Evolutionary conservation across 2,329 filamentous ascomycete genomes (phyloP).

Genomic region (Ceratocystis harringtonii): DNA sequence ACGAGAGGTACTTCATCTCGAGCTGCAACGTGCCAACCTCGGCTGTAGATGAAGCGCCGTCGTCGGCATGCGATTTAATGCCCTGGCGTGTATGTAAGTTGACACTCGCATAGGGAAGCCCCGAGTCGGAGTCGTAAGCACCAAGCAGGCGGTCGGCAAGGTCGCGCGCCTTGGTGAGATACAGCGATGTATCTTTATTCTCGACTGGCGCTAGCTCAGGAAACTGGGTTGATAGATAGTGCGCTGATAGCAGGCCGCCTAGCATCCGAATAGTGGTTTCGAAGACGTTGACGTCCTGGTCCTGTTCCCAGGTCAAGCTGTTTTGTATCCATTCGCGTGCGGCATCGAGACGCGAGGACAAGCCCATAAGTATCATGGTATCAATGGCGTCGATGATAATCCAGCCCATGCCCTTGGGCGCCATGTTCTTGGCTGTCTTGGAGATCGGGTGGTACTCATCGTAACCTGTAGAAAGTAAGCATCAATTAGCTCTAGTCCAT

Average conservation of each 20-base stretch:
- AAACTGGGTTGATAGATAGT: slow-evolving; percentile 79
- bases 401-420: slow-evolving; percentile 81
- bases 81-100: slow-evolving; percentile 67
- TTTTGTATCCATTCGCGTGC: slow-evolving; percentile 80
- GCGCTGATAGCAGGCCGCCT: slow-evolving; percentile 78
- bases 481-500: slow-evolving; percentile 19
- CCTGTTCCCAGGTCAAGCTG: slow-evolving; percentile 69
- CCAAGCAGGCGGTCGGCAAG: slow-evolving; percentile 74
- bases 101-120: slow-evolving; percentile 79
- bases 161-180: slow-evolving; percentile 89
- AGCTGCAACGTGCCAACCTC: slow-evolving; percentile 87
- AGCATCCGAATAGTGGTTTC: slow-evolving; percentile 98
- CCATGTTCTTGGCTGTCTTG: slow-evolving; percentile 71
- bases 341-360: slow-evolving; percentile 69
- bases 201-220: slow-evolving; percentile 61
- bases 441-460: slow-evolving; percentile 79
- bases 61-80: slow-evolving; percentile 67
- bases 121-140: slow-evolving; percentile 76
- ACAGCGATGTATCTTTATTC: slow-evolving; percentile 67
- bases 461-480: slow-evolving; percentile 36
- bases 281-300: slow-evolving; percentile 94
- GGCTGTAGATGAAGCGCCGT: slow-evolving; percentile 80
- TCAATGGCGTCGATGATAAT: slow-evolving; percentile 94
- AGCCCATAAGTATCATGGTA: slow-evolving; percentile 96
- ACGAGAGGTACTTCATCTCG: slow-evolving; percentile 93